Evolutionary conservation across 208 protist genomes (phyloP), one percentile per base, ranked within the genome.

Genomic region (Plasmodiophora brassicae): DNA sequence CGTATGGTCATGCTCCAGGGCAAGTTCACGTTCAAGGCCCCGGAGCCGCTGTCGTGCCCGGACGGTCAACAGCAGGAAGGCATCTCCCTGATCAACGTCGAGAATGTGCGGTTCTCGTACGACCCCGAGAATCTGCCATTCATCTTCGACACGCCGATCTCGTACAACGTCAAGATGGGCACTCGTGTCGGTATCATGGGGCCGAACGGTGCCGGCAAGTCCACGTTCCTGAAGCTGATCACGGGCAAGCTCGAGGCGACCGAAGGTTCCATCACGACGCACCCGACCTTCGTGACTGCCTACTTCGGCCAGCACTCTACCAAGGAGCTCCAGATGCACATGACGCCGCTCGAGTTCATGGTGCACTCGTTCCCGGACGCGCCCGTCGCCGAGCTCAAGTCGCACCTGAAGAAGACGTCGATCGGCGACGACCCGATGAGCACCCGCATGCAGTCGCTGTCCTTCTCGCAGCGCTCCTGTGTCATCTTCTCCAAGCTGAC

Each of bases 141-240:
- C 43, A 86, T 86, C 84, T 86, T 86, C 84, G 46, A 84, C 38
- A 86, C 41, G 35, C 41, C 41, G 44, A 86, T 57, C 36, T 45
- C n/a, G 28, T 86, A 57, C 44, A 84, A 41, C 20, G 54, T 86
- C 44, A 86, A 41, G n/a, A 57, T 57, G 14, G 85, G 53, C 44
- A 88, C 53, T 10, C 85, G 85, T 41, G 35, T 91, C 46, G 89
- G 85, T 5, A 89, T 91, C 88, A 45, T 89, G 5, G 89, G 89
- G 5, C 45, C 87, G n/a, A 91, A 91, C 83, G 89, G 89, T 85
- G 89, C 89, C 44, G 89, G 89, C 10, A 91, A 91, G 41, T 88
- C 86, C 38, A 91, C 88, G 20, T 39, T 90, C 43, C 46, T 91
- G 0, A 87, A 91, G 57, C 84, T 90, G 85, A 57, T 91, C n/a